Evolutionary conservation across 1,139 yeast genomes (phyloP).

Genomic region (Lodderomyces metapsilosis): DNA sequence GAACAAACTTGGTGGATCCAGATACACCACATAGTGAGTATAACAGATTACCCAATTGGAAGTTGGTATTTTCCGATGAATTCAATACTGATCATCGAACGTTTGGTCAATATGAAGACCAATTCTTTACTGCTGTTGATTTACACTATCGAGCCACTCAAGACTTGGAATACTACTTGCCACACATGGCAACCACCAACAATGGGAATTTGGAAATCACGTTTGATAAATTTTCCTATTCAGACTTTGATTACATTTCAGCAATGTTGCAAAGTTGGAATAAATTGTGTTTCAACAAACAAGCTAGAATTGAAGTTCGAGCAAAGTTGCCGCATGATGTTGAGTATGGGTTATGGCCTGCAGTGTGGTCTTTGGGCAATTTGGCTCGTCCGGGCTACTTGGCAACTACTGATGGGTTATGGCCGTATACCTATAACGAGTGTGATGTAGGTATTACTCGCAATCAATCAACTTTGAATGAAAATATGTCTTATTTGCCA

Average conservation of each 20-base stretch:
- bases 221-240: slow-evolving; percentile 24
- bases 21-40: slow-evolving; percentile 22
- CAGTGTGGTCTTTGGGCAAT: slow-evolving; percentile 33
- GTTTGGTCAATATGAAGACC: slow-evolving; percentile 31
- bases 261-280: slow-evolving; percentile 36
- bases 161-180: slow-evolving; percentile 33
- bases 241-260: slow-evolving; percentile 23
- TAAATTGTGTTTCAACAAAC: slow-evolving; percentile 28
- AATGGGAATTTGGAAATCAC: slow-evolving; percentile 25
- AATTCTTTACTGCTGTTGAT: slow-evolving; percentile 30
- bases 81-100: slow-evolving; percentile 32
- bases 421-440: slow-evolving; percentile 34
- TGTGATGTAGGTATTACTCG: slow-evolving; percentile 32
- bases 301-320: slow-evolving; percentile 25
- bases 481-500: slow-evolving; percentile 30
- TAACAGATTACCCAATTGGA: slow-evolving; percentile 19
- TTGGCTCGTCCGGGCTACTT: slow-evolving; percentile 31
- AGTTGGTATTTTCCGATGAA: slow-evolving; percentile 30
- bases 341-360: slow-evolving; percentile 30
- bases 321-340: slow-evolving; percentile 23
- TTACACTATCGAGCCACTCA: slow-evolving; percentile 30
- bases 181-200: slow-evolving; percentile 27
- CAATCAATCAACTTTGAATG: slow-evolving; percentile 27
- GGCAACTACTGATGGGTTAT: slow-evolving; percentile 32
- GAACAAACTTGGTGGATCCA: slow-evolving; percentile 25